These are phyloP conservation scores for Backusella psychrophila DNA, from an alignment of 192 early-diverging fungal genomes.

Conservation along the genomic window DNA sequence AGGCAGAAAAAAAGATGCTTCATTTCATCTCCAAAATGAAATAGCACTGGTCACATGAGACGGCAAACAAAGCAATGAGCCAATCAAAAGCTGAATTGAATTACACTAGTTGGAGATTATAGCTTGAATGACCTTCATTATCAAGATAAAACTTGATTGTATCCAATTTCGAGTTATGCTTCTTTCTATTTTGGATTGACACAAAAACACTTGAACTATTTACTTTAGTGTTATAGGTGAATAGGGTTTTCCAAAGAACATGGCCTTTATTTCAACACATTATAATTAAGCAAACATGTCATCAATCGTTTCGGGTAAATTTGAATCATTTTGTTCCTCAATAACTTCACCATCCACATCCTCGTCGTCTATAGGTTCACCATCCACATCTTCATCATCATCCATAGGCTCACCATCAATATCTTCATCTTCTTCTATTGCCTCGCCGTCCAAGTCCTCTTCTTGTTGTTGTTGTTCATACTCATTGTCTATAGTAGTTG, in stretches of 20 bases:
- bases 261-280: background rate
- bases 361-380: background rate
- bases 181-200: background rate
- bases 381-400: background rate
- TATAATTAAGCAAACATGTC: slow-evolving; percentile 17
- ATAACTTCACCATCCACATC: background rate
- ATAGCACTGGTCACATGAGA: no score
- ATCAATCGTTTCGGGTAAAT: slow-evolving; percentile 3
- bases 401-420: slow-evolving; percentile 36
- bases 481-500: no score
- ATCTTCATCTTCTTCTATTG: slow-evolving; percentile 22
- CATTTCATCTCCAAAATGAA: no score
- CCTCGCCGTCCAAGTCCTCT: slow-evolving; percentile 46
- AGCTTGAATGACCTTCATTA: no score
- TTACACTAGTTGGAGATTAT: no score
- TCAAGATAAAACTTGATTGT: no score
- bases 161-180: no score
- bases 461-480: background rate
- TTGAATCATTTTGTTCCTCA: background rate
- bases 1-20: background rate
- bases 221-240: background rate
- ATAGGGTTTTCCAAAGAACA: background rate
- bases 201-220: background rate
- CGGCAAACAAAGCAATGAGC: no score
- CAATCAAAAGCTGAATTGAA: no score